Evolutionary conservation across 495 filamentous ascomycete genomes (phyloP).

Genomic region (Tuber indicum): DNA sequence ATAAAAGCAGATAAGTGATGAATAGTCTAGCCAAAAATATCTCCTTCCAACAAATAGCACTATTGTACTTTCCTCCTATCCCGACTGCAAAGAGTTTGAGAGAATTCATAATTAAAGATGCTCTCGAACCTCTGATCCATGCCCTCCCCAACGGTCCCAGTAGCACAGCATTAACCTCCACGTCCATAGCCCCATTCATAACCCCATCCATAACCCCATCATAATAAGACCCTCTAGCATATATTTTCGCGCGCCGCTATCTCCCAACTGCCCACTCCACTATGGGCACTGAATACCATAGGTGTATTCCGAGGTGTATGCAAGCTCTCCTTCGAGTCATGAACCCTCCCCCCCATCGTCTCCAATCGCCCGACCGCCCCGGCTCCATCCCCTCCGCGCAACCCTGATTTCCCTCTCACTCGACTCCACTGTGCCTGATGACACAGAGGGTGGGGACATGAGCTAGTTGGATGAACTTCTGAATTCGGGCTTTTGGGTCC

Average conservation of each 20-base stretch:
- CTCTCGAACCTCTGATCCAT: slow-evolving; percentile 30
- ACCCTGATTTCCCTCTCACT: slow-evolving; percentile 40
- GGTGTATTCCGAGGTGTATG: slow-evolving; percentile 41
- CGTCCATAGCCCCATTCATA: not conserved
- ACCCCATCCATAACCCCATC: no score
- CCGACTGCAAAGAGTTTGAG: slow-evolving; percentile 30
- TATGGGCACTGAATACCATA: slow-evolving; percentile 15
- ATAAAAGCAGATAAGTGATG: no score
- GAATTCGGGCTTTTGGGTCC: slow-evolving; percentile 10
- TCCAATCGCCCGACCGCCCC: slow-evolving; percentile 38
- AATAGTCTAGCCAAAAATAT: no score
- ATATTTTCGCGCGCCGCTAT: not conserved
- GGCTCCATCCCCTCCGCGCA: slow-evolving; percentile 13
- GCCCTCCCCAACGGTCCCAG: slow-evolving; percentile 15
- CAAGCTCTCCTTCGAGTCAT: slow-evolving; percentile 43
- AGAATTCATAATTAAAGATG: slow-evolving; percentile 36
- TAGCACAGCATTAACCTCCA: not conserved
- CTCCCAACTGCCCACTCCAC: not conserved
- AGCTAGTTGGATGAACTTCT: not conserved
- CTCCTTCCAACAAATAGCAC: no score
- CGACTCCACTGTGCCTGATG: slow-evolving; percentile 28
- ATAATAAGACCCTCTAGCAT: not conserved
- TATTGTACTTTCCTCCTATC: no score
- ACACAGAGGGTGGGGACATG: slow-evolving; percentile 23
- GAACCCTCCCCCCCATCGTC: slow-evolving; percentile 42